Evolutionary conservation across 2,329 filamentous ascomycete genomes (phyloP).

Genomic region (Pyricularia pennisetigena): DNA sequence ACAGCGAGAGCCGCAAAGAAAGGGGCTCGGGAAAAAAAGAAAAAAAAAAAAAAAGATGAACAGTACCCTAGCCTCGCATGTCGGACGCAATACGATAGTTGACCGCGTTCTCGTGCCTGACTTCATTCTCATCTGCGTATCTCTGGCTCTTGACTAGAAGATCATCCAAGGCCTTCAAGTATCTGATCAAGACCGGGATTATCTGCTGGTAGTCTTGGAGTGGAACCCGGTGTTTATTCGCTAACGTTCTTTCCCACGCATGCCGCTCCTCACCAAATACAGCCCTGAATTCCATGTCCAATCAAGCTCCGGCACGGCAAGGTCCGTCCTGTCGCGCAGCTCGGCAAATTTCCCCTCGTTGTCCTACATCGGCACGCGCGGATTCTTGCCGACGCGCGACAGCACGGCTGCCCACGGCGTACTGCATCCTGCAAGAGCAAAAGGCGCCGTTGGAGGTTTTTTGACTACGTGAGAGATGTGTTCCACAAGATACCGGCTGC

Average conservation of each 20-base stretch:
- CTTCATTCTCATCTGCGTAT: slow-evolving; percentile 16
- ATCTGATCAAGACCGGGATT: slow-evolving; percentile 14
- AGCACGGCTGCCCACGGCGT: too few relatives aligned
- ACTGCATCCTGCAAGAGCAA: slow-evolving; percentile 43
- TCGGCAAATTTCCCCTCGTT: too few relatives aligned
- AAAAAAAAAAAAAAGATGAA: too few relatives aligned
- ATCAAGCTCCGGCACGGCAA: slow-evolving; percentile 18
- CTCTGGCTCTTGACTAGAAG: slow-evolving; percentile 20
- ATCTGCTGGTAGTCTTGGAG: slow-evolving; percentile 11
- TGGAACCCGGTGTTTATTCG: neutral
- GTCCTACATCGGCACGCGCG: too few relatives aligned
- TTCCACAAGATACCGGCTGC: neutral
- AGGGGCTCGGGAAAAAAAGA: too few relatives aligned
- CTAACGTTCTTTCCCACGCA: neutral
- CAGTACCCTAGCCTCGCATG: neutral
- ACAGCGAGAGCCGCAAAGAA: too few relatives aligned
- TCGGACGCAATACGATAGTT: neutral
- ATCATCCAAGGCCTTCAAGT: slow-evolving; percentile 15
- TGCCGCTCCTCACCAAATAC: neutral
- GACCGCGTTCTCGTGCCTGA: slow-evolving; percentile 7
- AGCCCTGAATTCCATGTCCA: slow-evolving; percentile 24
- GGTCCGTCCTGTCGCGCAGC: slow-evolving; percentile 17
- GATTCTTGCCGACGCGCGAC: too few relatives aligned
- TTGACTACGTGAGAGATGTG: slow-evolving; percentile 31
- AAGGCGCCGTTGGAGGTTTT: slow-evolving; percentile 49